phyloP scores from a whole-genome alignment of 345 rosid species.

The Salix purpurea region DNA sequence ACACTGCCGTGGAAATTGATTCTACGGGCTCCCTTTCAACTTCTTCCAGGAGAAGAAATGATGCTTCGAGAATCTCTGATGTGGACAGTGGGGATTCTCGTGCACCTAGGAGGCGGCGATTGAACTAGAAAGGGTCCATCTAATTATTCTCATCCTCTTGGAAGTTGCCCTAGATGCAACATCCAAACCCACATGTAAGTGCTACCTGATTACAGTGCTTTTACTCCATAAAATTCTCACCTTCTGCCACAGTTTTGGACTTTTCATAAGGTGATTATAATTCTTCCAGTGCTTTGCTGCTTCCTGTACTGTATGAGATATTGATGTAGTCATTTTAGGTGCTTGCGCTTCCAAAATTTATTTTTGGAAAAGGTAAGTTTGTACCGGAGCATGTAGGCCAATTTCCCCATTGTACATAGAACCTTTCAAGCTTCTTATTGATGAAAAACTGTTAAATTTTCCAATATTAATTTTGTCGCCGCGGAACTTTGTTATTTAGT shows the following conservation, averaged over 20 bases:
- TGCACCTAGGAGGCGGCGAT: constrained; percentile 70
- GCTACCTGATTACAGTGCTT: constrained; percentile 8
- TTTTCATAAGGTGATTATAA: constrained; percentile 16
- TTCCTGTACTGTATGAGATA: constrained; percentile 4
- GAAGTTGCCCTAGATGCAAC: constrained; percentile 4
- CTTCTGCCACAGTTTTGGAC: neutral
- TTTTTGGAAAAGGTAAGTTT: constrained; percentile 11
- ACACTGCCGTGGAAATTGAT: constrained; percentile 80
- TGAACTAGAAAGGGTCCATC: constrained; percentile 33
- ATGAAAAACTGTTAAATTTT: neutral
- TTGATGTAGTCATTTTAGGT: neutral
- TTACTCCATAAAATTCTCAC: neutral
- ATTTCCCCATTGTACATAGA: constrained; percentile 10
- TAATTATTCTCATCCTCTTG: neutral
- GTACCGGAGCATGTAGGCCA: constrained; percentile 9
- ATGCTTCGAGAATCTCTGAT: constrained; percentile 67
- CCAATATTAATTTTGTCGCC: neutral
- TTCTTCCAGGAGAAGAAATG: constrained; percentile 73
- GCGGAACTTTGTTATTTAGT: neutral
- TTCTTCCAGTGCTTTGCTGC: constrained; percentile 6
- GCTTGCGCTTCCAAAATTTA: constrained; percentile 3
- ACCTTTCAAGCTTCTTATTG: constrained; percentile 5
- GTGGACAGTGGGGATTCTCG: constrained; percentile 82
- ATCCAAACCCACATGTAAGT: neutral
- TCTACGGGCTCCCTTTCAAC: constrained; percentile 79